A percentile compares a stretch with the other conserved stretches of the same genome.
phyloP scores from a whole-genome alignment of 805 yeast species.

The Barnettozyma californica region DNA sequence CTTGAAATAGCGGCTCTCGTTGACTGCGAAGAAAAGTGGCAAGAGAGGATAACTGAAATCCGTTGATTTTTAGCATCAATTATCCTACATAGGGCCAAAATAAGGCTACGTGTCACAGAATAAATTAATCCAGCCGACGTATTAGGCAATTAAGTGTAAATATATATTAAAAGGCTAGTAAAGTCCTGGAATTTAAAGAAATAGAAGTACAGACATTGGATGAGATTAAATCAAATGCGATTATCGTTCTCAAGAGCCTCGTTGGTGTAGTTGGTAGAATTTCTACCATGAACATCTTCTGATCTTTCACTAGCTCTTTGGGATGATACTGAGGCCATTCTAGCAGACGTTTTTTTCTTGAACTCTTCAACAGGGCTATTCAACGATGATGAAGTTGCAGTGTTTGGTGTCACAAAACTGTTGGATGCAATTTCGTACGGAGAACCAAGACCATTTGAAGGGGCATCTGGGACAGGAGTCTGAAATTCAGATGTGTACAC shows the following conservation, averaged over 20 bases:
- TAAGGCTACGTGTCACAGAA: too few relatives aligned
- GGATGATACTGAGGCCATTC: slow-evolving; percentile 1
- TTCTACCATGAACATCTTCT: background rate
- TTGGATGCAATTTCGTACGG: slow-evolving; percentile 68
- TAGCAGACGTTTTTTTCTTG: slow-evolving; percentile 20
- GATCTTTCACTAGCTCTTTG: background rate
- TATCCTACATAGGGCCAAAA: too few relatives aligned
- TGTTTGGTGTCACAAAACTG: slow-evolving; percentile 43
- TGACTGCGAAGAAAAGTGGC: too few relatives aligned
- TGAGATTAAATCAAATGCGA: background rate
- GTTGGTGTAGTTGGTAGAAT: background rate
- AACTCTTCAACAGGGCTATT: slow-evolving; percentile 22
- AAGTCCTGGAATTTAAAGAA: background rate
- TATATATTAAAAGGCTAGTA: background rate
- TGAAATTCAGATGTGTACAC: slow-evolving; percentile 37
- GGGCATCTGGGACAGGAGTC: slow-evolving; percentile 19
- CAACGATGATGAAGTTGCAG: slow-evolving; percentile 14
- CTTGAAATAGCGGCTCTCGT: too few relatives aligned
- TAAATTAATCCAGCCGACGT: too few relatives aligned
- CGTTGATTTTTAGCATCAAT: too few relatives aligned
- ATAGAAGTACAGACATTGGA: background rate
- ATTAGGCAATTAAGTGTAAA: too few relatives aligned
- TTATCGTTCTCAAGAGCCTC: background rate
- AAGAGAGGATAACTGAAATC: too few relatives aligned
- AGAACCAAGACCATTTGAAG: slow-evolving; percentile 51